These are phyloP conservation scores for Sequoia sempervirens DNA, from an alignment of 75 land plant genomes.

Conservation along the genomic window DNA sequence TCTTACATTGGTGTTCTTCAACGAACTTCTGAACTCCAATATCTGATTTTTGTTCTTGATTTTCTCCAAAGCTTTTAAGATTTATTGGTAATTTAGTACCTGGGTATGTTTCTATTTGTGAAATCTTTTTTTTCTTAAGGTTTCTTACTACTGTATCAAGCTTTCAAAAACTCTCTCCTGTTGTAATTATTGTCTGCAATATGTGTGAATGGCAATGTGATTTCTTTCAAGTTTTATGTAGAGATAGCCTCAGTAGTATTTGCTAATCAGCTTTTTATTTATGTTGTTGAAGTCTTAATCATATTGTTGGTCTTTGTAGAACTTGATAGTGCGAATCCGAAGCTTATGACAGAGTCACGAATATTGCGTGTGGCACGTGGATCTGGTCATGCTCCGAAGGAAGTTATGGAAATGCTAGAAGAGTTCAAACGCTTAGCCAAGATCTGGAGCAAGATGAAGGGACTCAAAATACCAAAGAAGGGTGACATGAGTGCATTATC, in stretches of 20 bases:
- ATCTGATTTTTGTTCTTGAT: not conserved
- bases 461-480: slow-evolving; percentile 96
- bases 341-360: slow-evolving; percentile 82
- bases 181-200: not conserved
- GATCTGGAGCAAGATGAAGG: slow-evolving; percentile 99
- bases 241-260: not conserved
- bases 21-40: not conserved
- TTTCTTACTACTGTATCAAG: not conserved
- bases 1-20: not conserved
- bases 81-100: not conserved
- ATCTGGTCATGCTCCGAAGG: slow-evolving; percentile 58
- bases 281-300: not conserved
- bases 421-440: slow-evolving; percentile 94
- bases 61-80: not conserved
- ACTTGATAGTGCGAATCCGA: slow-evolving; percentile 88
- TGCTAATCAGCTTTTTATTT: not conserved
- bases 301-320: slow-evolving; percentile 40
- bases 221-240: not conserved
- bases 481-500: slow-evolving; percentile 96
- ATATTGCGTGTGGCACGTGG: slow-evolving; percentile 88
- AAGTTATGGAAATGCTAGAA: slow-evolving; percentile 88
- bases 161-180: not conserved
- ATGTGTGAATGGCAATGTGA: not conserved
- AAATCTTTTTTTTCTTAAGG: not conserved
- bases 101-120: not conserved